phyloP scores from a whole-genome alignment of 2,329 filamentous ascomycete species.

The Apiospora kogelbergensis region DNA sequence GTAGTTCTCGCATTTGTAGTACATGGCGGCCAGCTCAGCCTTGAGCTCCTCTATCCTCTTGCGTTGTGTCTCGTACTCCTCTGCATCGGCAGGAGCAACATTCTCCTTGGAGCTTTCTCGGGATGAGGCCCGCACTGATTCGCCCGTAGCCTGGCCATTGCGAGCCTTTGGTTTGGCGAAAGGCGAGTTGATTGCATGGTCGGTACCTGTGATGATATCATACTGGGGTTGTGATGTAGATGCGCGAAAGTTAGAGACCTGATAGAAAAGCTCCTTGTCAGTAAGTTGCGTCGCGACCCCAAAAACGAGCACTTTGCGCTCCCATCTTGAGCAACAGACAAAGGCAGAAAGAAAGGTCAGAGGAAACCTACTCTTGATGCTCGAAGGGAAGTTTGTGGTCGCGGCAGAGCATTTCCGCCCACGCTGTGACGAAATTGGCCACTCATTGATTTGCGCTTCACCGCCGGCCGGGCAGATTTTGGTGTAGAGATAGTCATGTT shows the following conservation, averaged over 20 bases:
- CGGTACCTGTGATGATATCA: slow-evolving; percentile 58
- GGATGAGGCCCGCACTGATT: slow-evolving; percentile 47
- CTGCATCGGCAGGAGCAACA: slow-evolving; percentile 56
- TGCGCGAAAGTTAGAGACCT: slow-evolving; percentile 47
- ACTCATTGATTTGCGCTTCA: slow-evolving; percentile 21
- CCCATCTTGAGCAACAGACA: neutral
- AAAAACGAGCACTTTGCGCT: neutral
- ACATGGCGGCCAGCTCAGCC: slow-evolving; percentile 82
- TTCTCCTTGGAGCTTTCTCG: slow-evolving; percentile 62
- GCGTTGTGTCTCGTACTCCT: slow-evolving; percentile 58
- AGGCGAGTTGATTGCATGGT: slow-evolving; percentile 35
- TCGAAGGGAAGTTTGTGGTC: slow-evolving; percentile 21
- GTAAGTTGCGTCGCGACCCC: neutral
- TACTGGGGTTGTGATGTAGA: slow-evolving; percentile 54
- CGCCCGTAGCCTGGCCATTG: slow-evolving; percentile 37
- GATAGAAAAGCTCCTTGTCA: slow-evolving; percentile 8
- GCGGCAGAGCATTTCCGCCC: slow-evolving; percentile 24
- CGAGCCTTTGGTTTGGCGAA: slow-evolving; percentile 38
- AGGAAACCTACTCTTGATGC: slow-evolving; percentile 28
- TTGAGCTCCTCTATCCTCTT: slow-evolving; percentile 74
- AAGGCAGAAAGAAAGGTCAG: neutral
- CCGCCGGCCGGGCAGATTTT: slow-evolving; percentile 10
- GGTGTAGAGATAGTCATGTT: slow-evolving; percentile 16
- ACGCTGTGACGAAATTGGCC: slow-evolving; percentile 27
- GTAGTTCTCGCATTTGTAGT: slow-evolving; percentile 82